These are phyloP conservation scores for Neurospora sp. DNA, from an alignment of 2,329 filamentous ascomycete genomes.

Conservation along the genomic window DNA sequence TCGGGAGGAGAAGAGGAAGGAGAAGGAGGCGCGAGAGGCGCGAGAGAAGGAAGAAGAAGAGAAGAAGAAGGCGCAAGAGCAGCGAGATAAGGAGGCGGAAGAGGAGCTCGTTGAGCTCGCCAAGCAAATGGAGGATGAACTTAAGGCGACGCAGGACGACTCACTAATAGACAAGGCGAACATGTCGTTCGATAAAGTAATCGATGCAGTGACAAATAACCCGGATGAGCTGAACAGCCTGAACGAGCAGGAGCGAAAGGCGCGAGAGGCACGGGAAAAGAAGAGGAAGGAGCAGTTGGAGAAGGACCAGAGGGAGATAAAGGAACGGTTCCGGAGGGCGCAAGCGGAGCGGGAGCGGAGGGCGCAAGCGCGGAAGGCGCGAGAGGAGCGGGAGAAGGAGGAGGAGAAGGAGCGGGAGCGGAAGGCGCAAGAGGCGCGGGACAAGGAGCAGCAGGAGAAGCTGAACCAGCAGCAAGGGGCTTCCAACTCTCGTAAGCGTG, in stretches of 20 bases:
- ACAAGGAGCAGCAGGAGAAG: background rate
- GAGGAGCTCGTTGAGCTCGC: no score
- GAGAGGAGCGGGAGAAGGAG: background rate
- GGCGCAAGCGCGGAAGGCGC: background rate
- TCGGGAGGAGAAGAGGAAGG: no score
- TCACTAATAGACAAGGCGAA: background rate
- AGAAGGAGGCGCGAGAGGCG: no score
- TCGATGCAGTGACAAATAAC: background rate
- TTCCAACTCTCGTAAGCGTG: background rate
- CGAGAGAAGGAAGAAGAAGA: no score
- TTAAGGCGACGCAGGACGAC: background rate
- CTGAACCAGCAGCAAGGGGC: background rate
- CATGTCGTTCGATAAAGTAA: background rate
- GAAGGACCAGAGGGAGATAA: background rate
- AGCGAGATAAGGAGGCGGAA: no score
- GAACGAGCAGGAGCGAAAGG: background rate
- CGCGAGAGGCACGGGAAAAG: background rate
- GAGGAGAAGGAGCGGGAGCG: background rate
- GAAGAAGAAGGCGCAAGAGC: no score
- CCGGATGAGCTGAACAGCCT: background rate
- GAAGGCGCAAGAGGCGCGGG: no score
- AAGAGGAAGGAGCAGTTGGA: background rate
- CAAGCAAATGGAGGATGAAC: background rate
- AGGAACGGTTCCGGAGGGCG: background rate
- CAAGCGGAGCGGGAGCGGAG: background rate